Conservation (phyloP, 768 basidiomycete genomes). For the Hygrocybe punicea region DNA sequence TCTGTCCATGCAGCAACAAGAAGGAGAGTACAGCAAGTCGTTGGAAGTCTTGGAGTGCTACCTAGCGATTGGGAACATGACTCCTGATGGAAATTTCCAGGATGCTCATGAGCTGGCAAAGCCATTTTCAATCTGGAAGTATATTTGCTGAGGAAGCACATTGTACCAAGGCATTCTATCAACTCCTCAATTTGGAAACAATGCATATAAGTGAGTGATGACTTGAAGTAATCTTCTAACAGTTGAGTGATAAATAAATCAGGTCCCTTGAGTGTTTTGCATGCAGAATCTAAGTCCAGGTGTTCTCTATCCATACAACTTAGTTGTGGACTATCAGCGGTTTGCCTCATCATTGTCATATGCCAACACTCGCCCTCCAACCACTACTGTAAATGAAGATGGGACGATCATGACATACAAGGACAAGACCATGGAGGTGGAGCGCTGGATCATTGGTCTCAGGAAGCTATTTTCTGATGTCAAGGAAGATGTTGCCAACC, state of each 20-base stretch:
- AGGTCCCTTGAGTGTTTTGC: neutral
- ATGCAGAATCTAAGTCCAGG: neutral
- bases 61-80: neutral
- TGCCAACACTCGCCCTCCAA: neutral
- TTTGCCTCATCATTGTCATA: neutral
- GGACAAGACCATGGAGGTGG: neutral
- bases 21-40: constrained; percentile 3
- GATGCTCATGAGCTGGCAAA: neutral
- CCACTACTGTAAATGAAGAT: neutral
- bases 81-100: neutral
- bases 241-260: neutral
- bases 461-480: neutral
- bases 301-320: neutral
- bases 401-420: neutral
- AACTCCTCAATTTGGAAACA: neutral
- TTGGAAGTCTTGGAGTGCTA: constrained; percentile 1
- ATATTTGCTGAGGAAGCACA: constrained; percentile 1
- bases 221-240: neutral
- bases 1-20: neutral
- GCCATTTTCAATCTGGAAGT: neutral
- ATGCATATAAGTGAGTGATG: neutral
- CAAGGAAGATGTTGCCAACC: neutral
- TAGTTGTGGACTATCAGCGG: neutral
- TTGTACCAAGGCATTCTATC: neutral
- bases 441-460: neutral